Evolutionary conservation across 805 yeast genomes (phyloP), one percentile per base, ranked within the genome.

Genomic region (Torulaspora gathmanii): DNA sequence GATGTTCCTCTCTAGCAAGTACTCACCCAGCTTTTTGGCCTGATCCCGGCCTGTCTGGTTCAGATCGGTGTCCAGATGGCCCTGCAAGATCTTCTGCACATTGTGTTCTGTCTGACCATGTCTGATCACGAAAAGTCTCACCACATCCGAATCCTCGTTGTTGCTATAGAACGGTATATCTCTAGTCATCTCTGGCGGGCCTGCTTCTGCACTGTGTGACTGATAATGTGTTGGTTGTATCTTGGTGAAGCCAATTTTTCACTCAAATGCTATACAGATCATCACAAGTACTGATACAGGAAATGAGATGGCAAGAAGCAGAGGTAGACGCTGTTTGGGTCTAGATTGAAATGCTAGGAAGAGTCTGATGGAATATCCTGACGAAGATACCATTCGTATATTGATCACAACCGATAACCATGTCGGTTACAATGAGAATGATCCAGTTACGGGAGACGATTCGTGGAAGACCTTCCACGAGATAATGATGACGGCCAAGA

Each of bases 321-420:
- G 23, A 28, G 11, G 8, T 28, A 11, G 12, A 17, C 13, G 17
- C 16, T 40, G 30, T 12, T 15, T 11, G 15, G 27, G 27, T 20
- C 27, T 19, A 20, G 35, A 25, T 15, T 16, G 37, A 26, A 11
- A 29, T 31, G 36, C 15, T 15, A 15, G 15, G 25, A 13, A 17
- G 23, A 22, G 15, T 22, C 44, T 47, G 38, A 57, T 60, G 55
- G 57, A 59, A 8, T 50, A 52, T 27, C 67, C 68, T 6, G 63
- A 55, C 49, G 61, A 58, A 5, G 78, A 86, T 61, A 87, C 95
- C 0, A 78, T 90, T 13, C 70, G 86, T 19, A 77, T 93, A 15
- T 76, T 93, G 26, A 67, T 93, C 26, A 88, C 99, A 2, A 89
- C 98, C 1, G 99, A 93, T 60, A 93, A 93, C 61, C 99, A 93